A percentile compares a stretch with the other conserved stretches of the same genome.
phyloP scores from a whole-genome alignment of 306 rosid genomes.

The Alnus rubra region DNA sequence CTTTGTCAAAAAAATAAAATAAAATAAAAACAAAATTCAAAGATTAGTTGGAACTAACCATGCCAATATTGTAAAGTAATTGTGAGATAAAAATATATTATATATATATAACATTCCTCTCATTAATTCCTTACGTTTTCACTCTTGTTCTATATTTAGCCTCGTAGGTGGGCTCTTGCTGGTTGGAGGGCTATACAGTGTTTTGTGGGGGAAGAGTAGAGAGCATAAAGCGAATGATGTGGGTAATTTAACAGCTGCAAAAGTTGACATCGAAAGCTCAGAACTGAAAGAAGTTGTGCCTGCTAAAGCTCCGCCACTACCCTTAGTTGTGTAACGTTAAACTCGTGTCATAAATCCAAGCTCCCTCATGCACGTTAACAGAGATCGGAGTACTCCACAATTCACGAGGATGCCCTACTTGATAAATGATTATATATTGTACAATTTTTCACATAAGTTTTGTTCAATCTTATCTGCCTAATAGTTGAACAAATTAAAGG shows the following conservation, averaged over 20 bases:
- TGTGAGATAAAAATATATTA: no score
- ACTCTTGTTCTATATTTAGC: slow-evolving; percentile 34
- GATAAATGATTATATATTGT: no score
- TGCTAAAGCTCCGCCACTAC: background rate
- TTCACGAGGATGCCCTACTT: background rate
- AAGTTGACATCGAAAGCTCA: slow-evolving; percentile 7
- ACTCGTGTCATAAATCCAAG: background rate
- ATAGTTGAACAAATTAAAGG: no score
- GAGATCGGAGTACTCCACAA: no score
- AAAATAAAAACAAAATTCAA: no score
- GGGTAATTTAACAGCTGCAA: background rate
- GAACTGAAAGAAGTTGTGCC: slow-evolving; percentile 19
- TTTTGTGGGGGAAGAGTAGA: slow-evolving; percentile 78
- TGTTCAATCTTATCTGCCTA: no score
- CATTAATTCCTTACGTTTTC: no score
- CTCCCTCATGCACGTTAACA: background rate
- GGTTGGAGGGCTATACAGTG: slow-evolving; percentile 68
- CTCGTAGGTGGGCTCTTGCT: slow-evolving; percentile 58
- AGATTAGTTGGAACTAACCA: no score
- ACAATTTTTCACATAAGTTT: no score
- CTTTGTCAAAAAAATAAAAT: no score
- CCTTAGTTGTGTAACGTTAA: background rate
- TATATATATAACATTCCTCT: no score
- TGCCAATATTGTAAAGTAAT: no score
- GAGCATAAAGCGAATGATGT: slow-evolving; percentile 39